These are phyloP conservation scores for Rhazya stricta DNA, from an alignment of 257 asterid genomes.

Conservation along the genomic window DNA sequence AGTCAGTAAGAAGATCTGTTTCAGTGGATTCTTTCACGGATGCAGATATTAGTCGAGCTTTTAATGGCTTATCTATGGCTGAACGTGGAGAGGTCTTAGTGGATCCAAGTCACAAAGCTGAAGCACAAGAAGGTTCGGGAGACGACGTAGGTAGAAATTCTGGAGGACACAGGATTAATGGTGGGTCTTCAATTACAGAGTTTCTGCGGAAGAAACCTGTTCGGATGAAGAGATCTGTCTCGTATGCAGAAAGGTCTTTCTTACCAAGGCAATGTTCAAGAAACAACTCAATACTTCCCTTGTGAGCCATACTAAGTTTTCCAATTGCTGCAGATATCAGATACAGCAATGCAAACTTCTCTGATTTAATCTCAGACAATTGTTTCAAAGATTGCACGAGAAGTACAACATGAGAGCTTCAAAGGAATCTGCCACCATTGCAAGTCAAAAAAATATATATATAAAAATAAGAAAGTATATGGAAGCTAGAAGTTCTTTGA, in stretches of 20 bases:
- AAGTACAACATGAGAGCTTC: too few species aligned
- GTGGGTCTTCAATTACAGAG: constrained; percentile 12
- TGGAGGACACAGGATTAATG: neutral
- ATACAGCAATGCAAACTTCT: too few species aligned
- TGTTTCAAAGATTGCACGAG: neutral
- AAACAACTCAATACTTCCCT: constrained; percentile 15
- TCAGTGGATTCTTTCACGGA: constrained; percentile 23
- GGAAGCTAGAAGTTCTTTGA: neutral
- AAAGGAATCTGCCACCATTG: neutral
- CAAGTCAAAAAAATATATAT: neutral
- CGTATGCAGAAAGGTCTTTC: constrained; percentile 25
- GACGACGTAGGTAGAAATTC: constrained; percentile 7
- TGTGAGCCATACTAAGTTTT: neutral
- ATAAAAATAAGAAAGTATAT: too few species aligned
- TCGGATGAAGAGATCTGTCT: constrained; percentile 29
- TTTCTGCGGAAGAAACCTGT: constrained; percentile 15
- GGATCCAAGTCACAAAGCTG: neutral
- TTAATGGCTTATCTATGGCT: neutral
- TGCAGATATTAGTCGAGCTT: constrained; percentile 1
- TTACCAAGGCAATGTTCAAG: constrained; percentile 22
- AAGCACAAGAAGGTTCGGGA: neutral
- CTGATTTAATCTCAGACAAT: neutral
- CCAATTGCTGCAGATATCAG: neutral
- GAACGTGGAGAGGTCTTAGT: neutral
- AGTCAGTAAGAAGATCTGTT: constrained; percentile 22